Conservation (phyloP, 1,284 basidiomycete genomes). For the Fomitopsis palustris region DNA sequence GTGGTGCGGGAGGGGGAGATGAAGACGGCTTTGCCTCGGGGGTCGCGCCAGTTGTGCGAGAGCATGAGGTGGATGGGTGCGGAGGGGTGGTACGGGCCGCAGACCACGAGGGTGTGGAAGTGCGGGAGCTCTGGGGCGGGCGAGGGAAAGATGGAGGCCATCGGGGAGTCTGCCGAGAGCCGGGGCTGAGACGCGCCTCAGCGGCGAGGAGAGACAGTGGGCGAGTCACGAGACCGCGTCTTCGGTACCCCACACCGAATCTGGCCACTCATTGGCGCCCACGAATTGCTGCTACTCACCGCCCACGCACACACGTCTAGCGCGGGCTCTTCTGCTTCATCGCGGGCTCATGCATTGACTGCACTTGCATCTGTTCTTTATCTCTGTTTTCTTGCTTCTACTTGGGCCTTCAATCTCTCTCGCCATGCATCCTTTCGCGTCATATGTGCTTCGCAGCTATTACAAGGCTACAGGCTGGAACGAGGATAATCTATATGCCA, state of each 20-base stretch:
- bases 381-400: not conserved
- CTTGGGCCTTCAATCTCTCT: not conserved
- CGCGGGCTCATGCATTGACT: not conserved
- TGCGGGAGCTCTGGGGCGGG: constrained; percentile 26
- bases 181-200: not conserved
- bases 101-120: constrained; percentile 30
- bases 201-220: too few species aligned
- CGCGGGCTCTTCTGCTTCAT: not conserved
- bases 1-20: constrained; percentile 46
- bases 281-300: not conserved
- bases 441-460: constrained; percentile 87
- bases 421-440: constrained; percentile 78
- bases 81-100: constrained; percentile 34
- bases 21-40: constrained; percentile 40
- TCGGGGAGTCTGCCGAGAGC: constrained; percentile 1
- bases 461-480: constrained; percentile 94
- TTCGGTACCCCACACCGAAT: not conserved
- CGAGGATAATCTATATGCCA: constrained; percentile 91
- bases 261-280: not conserved
- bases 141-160: constrained; percentile 26
- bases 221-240: not conserved
- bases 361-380: not conserved
- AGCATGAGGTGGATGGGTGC: constrained; percentile 41
- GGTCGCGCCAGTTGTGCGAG: constrained; percentile 37
- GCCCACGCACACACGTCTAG: not conserved